These are phyloP conservation scores for Amyloporia xantha DNA, from an alignment of 768 basidiomycete genomes.

Conservation along the genomic window DNA sequence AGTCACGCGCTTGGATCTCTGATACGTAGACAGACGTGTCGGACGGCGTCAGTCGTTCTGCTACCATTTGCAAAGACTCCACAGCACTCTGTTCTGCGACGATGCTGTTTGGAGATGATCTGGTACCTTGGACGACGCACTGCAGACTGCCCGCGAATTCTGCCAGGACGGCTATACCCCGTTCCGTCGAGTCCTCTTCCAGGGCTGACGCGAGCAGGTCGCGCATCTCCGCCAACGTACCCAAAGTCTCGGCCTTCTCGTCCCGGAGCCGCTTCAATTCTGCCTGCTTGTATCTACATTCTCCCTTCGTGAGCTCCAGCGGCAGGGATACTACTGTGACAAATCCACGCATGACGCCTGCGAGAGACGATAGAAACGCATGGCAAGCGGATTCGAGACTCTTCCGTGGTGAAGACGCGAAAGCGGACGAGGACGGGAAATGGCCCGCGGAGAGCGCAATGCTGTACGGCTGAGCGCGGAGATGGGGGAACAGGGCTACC, in stretches of 20 bases:
- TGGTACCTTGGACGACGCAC: constrained; percentile 4
- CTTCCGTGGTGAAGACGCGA: constrained; percentile 6
- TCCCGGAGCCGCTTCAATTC: constrained; percentile 61
- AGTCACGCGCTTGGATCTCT: constrained; percentile 24
- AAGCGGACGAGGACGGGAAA: constrained; percentile 16
- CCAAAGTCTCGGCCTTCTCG: constrained; percentile 60
- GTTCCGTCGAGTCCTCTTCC: constrained; percentile 7
- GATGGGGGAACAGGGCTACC: constrained; percentile 62
- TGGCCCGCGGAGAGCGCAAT: constrained; percentile 12
- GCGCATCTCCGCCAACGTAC: constrained; percentile 51
- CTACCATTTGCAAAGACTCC: constrained; percentile 14
- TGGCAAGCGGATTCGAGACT: constrained; percentile 11
- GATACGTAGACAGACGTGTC: constrained; percentile 10
- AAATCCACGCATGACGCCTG: constrained; percentile 11
- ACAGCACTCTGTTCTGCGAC: not conserved
- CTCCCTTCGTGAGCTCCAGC: constrained; percentile 55
- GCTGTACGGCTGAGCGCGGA: constrained; percentile 28
- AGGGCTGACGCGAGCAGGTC: constrained; percentile 34
- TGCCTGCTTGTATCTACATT: constrained; percentile 55
- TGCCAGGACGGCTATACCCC: constrained; percentile 15
- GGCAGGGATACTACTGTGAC: constrained; percentile 40
- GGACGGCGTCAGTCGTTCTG: constrained; percentile 11
- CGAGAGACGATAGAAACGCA: constrained; percentile 7
- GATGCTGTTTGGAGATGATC: not conserved
- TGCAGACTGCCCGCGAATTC: constrained; percentile 9